A percentile compares a stretch with the other conserved stretches of the same genome.
Evolutionary conservation across 139 green algal genomes (phyloP).

Genomic region (Chlorella sp.): DNA sequence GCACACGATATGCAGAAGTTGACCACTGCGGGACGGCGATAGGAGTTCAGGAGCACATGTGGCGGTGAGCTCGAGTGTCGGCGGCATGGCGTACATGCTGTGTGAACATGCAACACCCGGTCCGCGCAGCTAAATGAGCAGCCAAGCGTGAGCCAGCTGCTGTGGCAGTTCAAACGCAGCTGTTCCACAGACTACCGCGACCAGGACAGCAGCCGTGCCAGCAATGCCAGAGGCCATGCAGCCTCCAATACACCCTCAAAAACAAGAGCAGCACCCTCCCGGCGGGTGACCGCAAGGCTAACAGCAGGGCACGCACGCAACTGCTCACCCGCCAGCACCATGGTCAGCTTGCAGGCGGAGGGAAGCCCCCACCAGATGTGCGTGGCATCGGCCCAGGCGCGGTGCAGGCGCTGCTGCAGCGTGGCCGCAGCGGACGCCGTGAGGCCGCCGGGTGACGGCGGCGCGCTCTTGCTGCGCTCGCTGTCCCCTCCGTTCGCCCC

Average conservation of each 20-base stretch:
- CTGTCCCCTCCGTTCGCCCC: too few relatives aligned
- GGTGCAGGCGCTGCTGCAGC: neutral
- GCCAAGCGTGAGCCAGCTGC: neutral
- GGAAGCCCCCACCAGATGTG: conserved; percentile 37
- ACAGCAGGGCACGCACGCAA: neutral
- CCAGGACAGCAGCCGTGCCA: neutral
- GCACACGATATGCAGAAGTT: conserved; percentile 26
- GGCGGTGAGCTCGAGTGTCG: too few relatives aligned
- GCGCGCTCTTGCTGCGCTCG: too few relatives aligned
- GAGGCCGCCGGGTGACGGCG: too few relatives aligned
- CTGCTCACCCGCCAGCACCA: conserved; percentile 8
- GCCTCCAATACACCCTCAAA: too few relatives aligned
- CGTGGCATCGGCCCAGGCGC: neutral
- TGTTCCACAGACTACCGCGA: neutral
- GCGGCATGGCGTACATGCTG: too few relatives aligned
- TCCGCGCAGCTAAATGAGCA: too few relatives aligned
- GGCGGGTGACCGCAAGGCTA: neutral
- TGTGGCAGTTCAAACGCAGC: neutral
- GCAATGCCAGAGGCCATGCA: neutral
- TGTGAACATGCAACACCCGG: neutral
- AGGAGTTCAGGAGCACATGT: neutral
- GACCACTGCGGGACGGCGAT: conserved; percentile 3
- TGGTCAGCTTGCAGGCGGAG: conserved; percentile 27
- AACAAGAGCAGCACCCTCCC: too few relatives aligned
- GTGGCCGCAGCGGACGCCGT: too few relatives aligned